Base-by-base conservation (phyloP, 768 basidiomycete genomes). In the Cystofilobasidium capitatum region DNA sequence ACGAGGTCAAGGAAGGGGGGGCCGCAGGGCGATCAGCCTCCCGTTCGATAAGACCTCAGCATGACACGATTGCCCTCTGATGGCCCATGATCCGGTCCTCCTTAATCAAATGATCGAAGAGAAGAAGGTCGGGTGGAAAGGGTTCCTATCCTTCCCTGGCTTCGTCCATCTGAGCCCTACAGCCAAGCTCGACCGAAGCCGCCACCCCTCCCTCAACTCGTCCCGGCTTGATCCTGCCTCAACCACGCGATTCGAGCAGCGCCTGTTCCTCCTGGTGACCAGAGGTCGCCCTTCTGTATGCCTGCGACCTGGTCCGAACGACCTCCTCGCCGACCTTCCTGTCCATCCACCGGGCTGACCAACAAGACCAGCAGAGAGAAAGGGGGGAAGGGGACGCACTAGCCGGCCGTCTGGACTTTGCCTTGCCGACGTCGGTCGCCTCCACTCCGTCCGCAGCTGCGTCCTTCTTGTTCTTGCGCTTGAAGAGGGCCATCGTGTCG, bases 391-490 rank as follows among this genome's bases (percentile, higher is more conserved):
- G 33, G 39, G 8, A 73, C 77, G 61, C 26, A 78, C 78, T 78
- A 13, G 78, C 78, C 31, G 78, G 78, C n/a, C 76, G 70, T 42
- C 76, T 75, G 17, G 73, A 73, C 68, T 78, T 78, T 60, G 75
- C 76, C 71, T 76, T 73, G 49, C 72, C 70, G n/a, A 73, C 75
- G 9, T 73, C 26, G 33, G 74, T 63, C 58, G 73, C 68, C 39
- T 68, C 66, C 6, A 16, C 33, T 31, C 66, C 66, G 44, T 57
- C 31, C 26, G 66, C 60, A 22, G 66, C 66, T 29, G 66, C 60
- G 29, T 66, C 65, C 51, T 49, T n/a, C 49, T 68, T 68, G 31
- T 58, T 62, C 60, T 68, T 68, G 40, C 66, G 60, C 31, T 47
- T 44, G 62, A 68, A 68, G 2, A 68, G 54, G 13, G 54, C 61